Percentiles rank a stretch among this genome's conserved stretches.
Evolutionary conservation across 768 basidiomycete genomes (phyloP).

Genomic region (Cystofilobasidium ferigula): DNA sequence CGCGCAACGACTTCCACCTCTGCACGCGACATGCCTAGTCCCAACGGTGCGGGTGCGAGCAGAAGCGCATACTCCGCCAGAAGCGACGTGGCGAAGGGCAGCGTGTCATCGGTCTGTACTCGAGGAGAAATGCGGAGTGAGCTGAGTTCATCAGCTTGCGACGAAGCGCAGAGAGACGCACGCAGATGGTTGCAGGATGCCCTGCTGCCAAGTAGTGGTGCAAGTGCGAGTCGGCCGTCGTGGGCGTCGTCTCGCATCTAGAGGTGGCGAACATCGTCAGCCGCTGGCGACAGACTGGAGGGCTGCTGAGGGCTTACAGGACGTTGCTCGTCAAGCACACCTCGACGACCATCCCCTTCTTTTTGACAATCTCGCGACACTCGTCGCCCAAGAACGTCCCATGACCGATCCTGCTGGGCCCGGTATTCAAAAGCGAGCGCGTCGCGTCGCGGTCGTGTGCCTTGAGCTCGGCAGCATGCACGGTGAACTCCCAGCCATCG

Average conservation of each 20-base stretch:
- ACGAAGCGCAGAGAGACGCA: slow-evolving; percentile 39
- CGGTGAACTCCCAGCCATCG: slow-evolving; percentile 52
- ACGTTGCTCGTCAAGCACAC: slow-evolving; percentile 73
- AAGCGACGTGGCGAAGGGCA: slow-evolving; percentile 65
- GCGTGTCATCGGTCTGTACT: slow-evolving; percentile 75
- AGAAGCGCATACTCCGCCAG: slow-evolving; percentile 69
- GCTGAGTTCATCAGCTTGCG: neutral
- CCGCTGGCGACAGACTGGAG: neutral
- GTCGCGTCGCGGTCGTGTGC: neutral
- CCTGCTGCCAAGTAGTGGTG: slow-evolving; percentile 51
- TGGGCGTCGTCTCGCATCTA: slow-evolving; percentile 59
- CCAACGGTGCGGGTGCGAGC: slow-evolving; percentile 58
- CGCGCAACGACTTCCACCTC: slow-evolving; percentile 51
- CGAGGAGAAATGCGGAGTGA: slow-evolving; percentile 14
- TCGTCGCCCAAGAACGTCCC: slow-evolving; percentile 65
- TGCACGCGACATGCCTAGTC: slow-evolving; percentile 54
- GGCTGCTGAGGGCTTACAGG: slow-evolving; percentile 40
- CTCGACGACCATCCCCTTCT: slow-evolving; percentile 55
- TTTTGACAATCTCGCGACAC: slow-evolving; percentile 48
- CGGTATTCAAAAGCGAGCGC: slow-evolving; percentile 49
- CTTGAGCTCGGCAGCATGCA: slow-evolving; percentile 74
- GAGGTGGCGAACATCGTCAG: too few species aligned
- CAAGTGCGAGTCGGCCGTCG: slow-evolving; percentile 62
- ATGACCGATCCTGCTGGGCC: slow-evolving; percentile 62
- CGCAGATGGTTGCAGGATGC: slow-evolving; percentile 68